Evolutionary conservation across 805 yeast species (phyloP).

Genomic region (Yueomyces sp.): DNA sequence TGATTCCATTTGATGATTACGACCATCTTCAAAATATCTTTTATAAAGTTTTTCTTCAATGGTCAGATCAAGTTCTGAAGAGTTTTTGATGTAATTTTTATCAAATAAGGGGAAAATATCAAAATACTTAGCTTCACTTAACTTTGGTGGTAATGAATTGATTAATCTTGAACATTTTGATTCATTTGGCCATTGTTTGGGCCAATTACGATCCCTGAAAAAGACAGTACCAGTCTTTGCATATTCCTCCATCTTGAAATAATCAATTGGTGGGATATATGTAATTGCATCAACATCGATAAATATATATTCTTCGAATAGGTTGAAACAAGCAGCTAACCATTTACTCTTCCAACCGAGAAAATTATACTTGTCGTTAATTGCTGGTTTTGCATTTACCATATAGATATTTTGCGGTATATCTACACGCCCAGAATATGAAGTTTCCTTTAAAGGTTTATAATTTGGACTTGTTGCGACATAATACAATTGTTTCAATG

Average conservation of each 20-base stretch:
- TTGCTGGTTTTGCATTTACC: constrained; percentile 19
- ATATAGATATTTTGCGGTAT: constrained; percentile 29
- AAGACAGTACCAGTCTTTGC: constrained; percentile 8
- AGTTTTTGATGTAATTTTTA: constrained; percentile 4
- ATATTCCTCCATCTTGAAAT: constrained; percentile 10
- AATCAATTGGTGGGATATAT: constrained; percentile 26
- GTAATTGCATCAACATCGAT: constrained; percentile 41
- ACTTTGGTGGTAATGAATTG: constrained; percentile 34
- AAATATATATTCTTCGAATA: constrained; percentile 36
- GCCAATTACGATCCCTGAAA: constrained; percentile 2
- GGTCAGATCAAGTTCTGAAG: constrained; percentile 2
- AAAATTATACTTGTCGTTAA: constrained; percentile 14
- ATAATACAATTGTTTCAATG: constrained; percentile 16
- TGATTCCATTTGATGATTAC: constrained; percentile 35
- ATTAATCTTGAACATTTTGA: constrained; percentile 32
- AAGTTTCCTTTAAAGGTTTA: constrained; percentile 1
- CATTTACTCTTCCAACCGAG: constrained; percentile 25
- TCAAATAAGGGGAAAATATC: constrained; percentile 11
- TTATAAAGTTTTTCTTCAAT: constrained; percentile 25
- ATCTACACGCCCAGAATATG: constrained; percentile 1
- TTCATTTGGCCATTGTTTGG: neutral
- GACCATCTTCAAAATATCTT: constrained; percentile 30
- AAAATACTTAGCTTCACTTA: constrained; percentile 28
- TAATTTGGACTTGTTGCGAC: neutral
- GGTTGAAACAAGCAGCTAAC: constrained; percentile 33